phyloP scores from a whole-genome alignment of 345 rosid genomes.

The Lenwebbia sp. region DNA sequence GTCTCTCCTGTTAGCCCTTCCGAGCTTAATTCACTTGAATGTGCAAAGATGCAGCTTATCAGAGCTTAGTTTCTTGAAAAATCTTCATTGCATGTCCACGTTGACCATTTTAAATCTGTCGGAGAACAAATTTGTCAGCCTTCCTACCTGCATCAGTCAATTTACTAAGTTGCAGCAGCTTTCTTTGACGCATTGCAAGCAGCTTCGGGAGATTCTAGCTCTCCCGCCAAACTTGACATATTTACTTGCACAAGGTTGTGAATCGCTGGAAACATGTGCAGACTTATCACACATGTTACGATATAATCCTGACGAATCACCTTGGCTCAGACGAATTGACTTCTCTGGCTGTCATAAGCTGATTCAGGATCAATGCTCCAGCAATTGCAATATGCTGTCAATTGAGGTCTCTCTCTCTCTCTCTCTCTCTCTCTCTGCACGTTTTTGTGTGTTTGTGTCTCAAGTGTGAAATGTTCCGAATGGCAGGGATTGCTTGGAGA shows the following conservation, averaged over 20 bases:
- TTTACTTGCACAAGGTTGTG: neutral
- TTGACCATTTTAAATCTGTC: neutral
- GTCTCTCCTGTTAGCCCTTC: neutral
- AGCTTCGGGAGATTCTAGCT: neutral
- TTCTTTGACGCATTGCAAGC: neutral
- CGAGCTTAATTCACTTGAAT: neutral
- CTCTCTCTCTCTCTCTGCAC: neutral
- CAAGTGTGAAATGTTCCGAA: neutral
- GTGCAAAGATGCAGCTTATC: neutral
- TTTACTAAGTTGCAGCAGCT: neutral
- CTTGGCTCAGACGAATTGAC: neutral
- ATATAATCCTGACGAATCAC: neutral
- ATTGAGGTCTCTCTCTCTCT: neutral
- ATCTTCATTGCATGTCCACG: neutral
- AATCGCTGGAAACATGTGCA: neutral
- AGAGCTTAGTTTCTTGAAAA: neutral
- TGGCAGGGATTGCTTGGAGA: neutral
- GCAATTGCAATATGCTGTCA: neutral
- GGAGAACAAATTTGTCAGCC: neutral
- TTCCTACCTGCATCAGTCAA: neutral
- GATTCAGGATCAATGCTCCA: neutral
- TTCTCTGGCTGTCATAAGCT: neutral
- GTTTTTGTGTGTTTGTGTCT: neutral
- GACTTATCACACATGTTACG: neutral
- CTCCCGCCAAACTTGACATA: neutral